Conservation (phyloP, 176 grass and related monocot genomes). For the Musa acuminata region DNA sequence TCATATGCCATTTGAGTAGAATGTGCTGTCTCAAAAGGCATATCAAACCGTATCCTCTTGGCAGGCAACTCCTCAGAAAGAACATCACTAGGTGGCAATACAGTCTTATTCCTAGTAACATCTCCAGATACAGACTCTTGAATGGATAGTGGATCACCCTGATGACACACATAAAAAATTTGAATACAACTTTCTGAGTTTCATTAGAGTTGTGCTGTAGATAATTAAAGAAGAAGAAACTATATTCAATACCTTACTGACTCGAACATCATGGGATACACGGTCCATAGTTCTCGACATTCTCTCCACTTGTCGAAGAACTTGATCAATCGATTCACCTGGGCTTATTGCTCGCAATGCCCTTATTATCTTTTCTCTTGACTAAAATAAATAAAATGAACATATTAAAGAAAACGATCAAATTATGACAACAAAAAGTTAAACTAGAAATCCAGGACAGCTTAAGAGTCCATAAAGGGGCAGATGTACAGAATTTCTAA, state of each 20-base stretch:
- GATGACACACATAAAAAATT: conserved; percentile 19
- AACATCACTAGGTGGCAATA: conserved; percentile 39
- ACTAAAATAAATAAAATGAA: conserved; percentile 28
- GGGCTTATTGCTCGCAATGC: conserved; percentile 56
- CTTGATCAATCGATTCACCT: conserved; percentile 82
- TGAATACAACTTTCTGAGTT: neutral
- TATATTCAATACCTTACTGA: conserved; percentile 40
- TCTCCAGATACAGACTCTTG: conserved; percentile 44
- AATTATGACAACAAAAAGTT: neutral
- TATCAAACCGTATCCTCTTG: conserved; percentile 58
- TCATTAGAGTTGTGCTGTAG: neutral
- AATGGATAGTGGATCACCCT: conserved; percentile 41
- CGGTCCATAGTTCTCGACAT: conserved; percentile 79
- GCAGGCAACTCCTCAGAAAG: conserved; percentile 31
- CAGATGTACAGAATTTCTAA: neutral
- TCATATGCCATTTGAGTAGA: conserved; percentile 27
- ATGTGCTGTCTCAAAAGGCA: conserved; percentile 15
- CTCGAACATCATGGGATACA: conserved; percentile 34
- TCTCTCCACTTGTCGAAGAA: conserved; percentile 88
- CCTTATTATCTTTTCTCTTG: conserved; percentile 63
- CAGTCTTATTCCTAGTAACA: conserved; percentile 33
- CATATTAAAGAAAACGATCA: neutral
- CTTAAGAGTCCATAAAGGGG: conserved; percentile 5
- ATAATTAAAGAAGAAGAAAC: neutral
- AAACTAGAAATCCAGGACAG: neutral